Evolutionary conservation across 805 yeast genomes (phyloP).

Genomic region (Candida mattraensis): DNA sequence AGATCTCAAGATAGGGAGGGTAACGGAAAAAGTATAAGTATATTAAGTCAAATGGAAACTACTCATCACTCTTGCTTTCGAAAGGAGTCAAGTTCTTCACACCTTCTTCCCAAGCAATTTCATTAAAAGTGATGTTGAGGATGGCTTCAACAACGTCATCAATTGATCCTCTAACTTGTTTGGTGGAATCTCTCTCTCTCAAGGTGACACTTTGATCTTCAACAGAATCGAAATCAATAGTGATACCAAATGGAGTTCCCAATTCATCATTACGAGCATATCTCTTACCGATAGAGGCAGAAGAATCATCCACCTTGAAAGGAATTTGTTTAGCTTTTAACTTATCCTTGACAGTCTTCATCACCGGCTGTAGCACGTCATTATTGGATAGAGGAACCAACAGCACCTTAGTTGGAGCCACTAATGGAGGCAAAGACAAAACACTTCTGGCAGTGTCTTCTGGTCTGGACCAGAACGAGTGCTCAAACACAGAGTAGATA

Average conservation of each 20-base stretch:
- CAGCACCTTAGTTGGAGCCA: conserved; percentile 96
- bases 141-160: conserved; percentile 71
- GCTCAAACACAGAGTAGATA: conserved; percentile 89
- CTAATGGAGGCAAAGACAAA: conserved; percentile 88
- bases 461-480: conserved; percentile 91
- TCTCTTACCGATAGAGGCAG: conserved; percentile 97
- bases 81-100: conserved; percentile 71
- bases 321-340: conserved; percentile 84
- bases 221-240: conserved; percentile 91
- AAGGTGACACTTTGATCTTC: conserved; percentile 86
- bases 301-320: conserved; percentile 94
- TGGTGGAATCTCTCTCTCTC: conserved; percentile 96
- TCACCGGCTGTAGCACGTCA: conserved; percentile 73
- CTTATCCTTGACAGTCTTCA: conserved; percentile 63
- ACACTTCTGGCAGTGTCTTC: conserved; percentile 82
- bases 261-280: conserved; percentile 97
- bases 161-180: conserved; percentile 91
- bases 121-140: conserved; percentile 70
- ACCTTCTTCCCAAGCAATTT: conserved; percentile 82
- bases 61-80: conserved; percentile 59
- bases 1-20: background rate
- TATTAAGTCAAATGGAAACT: no score
- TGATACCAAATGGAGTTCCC: conserved; percentile 98
- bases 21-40: background rate
- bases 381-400: conserved; percentile 91